Conservation (phyloP, 164 flowering plant genomes). For the Sextonia rubra region DNA sequence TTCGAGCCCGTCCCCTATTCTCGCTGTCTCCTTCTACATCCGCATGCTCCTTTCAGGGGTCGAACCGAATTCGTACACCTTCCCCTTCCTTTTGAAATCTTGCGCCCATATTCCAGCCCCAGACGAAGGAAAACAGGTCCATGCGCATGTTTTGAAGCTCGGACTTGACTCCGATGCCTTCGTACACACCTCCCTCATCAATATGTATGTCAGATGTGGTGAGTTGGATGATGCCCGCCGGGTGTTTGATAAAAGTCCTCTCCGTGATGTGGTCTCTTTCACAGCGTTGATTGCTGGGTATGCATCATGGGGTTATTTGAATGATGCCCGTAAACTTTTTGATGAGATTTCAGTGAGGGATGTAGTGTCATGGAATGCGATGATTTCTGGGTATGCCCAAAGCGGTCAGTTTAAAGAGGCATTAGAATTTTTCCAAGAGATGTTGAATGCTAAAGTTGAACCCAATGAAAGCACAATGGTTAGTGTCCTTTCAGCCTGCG, state of each 20-base stretch:
- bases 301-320: constrained; percentile 38
- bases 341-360: constrained; percentile 63
- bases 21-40: constrained; percentile 36
- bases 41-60: constrained; percentile 41
- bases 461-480: constrained; percentile 69
- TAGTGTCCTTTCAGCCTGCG: constrained; percentile 71
- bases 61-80: constrained; percentile 70
- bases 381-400: constrained; percentile 66
- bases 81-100: constrained; percentile 64
- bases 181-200: constrained; percentile 60
- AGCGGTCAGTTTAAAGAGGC: constrained; percentile 47
- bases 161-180: constrained; percentile 49
- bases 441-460: constrained; percentile 31
- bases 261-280: constrained; percentile 53
- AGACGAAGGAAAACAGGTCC: constrained; percentile 52
- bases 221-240: constrained; percentile 44
- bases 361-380: constrained; percentile 78
- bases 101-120: constrained; percentile 33
- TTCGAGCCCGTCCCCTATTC: constrained; percentile 28
- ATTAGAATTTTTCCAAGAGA: constrained; percentile 44
- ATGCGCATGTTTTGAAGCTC: constrained; percentile 58
- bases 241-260: constrained; percentile 58
- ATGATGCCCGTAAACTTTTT: constrained; percentile 56
- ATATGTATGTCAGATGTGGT: constrained; percentile 64
- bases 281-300: constrained; percentile 69